phyloP scores from a whole-genome alignment of 2,329 filamentous ascomycete species.

The Venturia oleaginea region DNA sequence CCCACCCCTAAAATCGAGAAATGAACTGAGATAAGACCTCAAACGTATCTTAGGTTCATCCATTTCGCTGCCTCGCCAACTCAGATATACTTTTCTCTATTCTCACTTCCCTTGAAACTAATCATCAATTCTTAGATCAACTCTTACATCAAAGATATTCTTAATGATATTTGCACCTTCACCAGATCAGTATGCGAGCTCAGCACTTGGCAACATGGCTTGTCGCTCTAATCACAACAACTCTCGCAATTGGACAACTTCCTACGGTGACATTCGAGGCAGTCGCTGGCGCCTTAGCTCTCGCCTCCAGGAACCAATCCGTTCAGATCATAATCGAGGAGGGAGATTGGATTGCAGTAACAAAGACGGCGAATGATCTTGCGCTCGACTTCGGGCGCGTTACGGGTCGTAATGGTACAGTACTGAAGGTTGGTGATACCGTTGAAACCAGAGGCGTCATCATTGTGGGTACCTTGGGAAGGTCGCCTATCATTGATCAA shows the following conservation, averaged over 20 bases:
- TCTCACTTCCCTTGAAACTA: too few relatives aligned
- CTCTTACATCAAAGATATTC: too few relatives aligned
- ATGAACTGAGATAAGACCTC: too few relatives aligned
- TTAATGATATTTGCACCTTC: neutral
- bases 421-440: slow-evolving; percentile 16
- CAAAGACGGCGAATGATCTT: slow-evolving; percentile 52
- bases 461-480: slow-evolving; percentile 60
- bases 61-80: too few relatives aligned
- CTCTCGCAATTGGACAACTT: neutral
- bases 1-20: too few relatives aligned
- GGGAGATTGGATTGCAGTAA: neutral
- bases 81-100: too few relatives aligned
- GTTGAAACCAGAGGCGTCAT: slow-evolving; percentile 36
- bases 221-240: neutral
- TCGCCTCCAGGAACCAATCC: neutral
- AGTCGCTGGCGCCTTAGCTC: neutral
- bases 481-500: slow-evolving; percentile 51
- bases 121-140: too few relatives aligned
- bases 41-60: too few relatives aligned
- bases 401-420: slow-evolving; percentile 54
- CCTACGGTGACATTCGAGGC: neutral
- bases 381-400: slow-evolving; percentile 62
- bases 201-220: neutral
- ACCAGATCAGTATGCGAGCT: neutral
- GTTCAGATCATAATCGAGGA: neutral